Evolutionary conservation across 139 green algal genomes (phyloP), one percentile per base, ranked within the genome.

Genomic region (Limnomonas spitsbergensis): DNA sequence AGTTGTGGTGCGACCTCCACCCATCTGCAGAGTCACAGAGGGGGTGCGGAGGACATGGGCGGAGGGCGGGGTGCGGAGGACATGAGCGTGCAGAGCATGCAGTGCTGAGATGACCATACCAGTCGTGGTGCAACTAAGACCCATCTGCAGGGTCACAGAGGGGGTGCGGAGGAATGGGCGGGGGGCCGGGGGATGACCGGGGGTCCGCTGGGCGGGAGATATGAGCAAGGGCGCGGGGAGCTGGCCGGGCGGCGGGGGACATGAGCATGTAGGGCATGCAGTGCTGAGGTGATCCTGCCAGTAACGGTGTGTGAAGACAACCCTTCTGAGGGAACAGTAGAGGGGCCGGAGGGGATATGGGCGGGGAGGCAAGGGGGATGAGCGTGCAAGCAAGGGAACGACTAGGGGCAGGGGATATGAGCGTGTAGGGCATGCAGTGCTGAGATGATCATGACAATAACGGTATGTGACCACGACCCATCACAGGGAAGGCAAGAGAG

Each of bases 51-150:
- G n/a, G n/a, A n/a, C n/a, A n/a, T n/a, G n/a, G n/a, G n/a, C n/a
- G n/a, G n/a, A n/a, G n/a, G n/a, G n/a, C n/a, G n/a, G n/a, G n/a
- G 42, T 27, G 42, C 7, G 42, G 9, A 6, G 42, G 7, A 54
- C 7, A 6, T 54, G 42, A 27, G 9, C 42, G 9, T 6, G 7
- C 6, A 54, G 42, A 27, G 42, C 42, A 54, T 27, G 7, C 6
- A 9, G 42, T 54, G 9, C 6, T 54, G 42, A 9, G 7, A 9
- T 54, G 6, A 9, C 42, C 42, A 9, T 54, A 9, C 42, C 42
- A 9, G 42, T 54, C 36, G 94, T 98, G 66, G 94, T 98, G 54
- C 94, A 84, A 6, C 94, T 94, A 2, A 94, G 88, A 3, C 94
- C 94, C 94, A 98, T 98, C 89, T 94, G 88, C 40, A 68, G 42